phyloP scores from a whole-genome alignment of 225 moss, liverwort and hornwort species.

The Physcomitrium patens region DNA sequence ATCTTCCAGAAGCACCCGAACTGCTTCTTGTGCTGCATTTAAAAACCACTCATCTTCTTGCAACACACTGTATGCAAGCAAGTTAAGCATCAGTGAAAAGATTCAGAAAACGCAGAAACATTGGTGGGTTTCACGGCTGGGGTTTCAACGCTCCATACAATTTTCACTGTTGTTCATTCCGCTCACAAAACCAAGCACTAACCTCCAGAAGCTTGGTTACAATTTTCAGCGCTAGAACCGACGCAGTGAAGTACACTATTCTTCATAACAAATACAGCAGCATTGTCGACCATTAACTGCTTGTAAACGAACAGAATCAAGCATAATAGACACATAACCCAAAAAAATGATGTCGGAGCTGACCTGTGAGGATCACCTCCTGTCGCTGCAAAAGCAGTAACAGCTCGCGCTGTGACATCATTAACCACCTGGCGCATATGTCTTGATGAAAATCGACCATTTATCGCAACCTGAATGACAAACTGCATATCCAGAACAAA shows the following conservation, averaged over 20 bases:
- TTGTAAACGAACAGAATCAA: not conserved
- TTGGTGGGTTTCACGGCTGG: too few relatives aligned
- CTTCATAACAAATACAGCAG: too few relatives aligned
- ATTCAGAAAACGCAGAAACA: slow-evolving; percentile 14
- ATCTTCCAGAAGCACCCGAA: slow-evolving; percentile 64
- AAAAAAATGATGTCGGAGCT: slow-evolving; percentile 7
- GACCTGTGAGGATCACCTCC: slow-evolving; percentile 71
- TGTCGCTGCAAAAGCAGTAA: slow-evolving; percentile 62
- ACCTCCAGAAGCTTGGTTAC: too few relatives aligned
- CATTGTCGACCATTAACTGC: not conserved
- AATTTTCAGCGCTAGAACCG: too few relatives aligned
- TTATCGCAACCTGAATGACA: slow-evolving; percentile 65
- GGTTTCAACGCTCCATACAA: too few relatives aligned
- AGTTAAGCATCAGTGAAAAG: slow-evolving; percentile 6
- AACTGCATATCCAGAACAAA: slow-evolving; percentile 72
- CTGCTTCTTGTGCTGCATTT: slow-evolving; percentile 72
- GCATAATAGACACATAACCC: not conserved
- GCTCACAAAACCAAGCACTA: too few relatives aligned
- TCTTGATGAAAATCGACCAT: slow-evolving; percentile 61
- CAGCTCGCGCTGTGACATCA: slow-evolving; percentile 65
- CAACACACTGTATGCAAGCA: slow-evolving; percentile 54
- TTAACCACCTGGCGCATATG: slow-evolving; percentile 68
- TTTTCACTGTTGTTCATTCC: too few relatives aligned
- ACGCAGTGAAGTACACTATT: too few relatives aligned
- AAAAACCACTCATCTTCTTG: slow-evolving; percentile 92